Evolutionary conservation across 768 basidiomycete genomes (phyloP).

Genomic region (Plicaturopsis crispa): DNA sequence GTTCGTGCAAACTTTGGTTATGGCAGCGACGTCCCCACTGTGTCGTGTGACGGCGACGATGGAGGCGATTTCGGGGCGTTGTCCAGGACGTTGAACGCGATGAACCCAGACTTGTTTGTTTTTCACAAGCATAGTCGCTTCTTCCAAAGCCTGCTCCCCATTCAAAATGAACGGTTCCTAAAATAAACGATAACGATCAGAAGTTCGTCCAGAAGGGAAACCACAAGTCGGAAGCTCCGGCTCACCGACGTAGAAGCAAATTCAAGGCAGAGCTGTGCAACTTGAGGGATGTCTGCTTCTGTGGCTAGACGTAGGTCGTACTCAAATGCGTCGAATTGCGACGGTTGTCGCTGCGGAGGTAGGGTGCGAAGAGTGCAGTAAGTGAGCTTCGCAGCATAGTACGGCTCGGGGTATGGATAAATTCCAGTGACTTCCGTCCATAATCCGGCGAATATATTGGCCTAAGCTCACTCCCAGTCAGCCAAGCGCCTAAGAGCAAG

Average conservation of each 20-base stretch:
- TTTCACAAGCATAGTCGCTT: slow-evolving; percentile 29
- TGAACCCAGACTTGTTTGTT: slow-evolving; percentile 34
- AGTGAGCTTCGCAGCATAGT: slow-evolving; percentile 27
- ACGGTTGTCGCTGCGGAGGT: background rate
- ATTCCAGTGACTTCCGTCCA: slow-evolving; percentile 24
- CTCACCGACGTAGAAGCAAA: slow-evolving; percentile 38
- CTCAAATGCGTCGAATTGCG: slow-evolving; percentile 1
- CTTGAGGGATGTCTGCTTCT: slow-evolving; percentile 17
- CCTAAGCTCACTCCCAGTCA: too few relatives aligned
- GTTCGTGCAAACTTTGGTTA: slow-evolving; percentile 42
- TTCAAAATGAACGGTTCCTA: slow-evolving; percentile 33
- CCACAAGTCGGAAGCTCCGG: background rate
- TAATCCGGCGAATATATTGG: slow-evolving; percentile 16
- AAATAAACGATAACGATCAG: too few relatives aligned
- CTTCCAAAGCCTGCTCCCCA: slow-evolving; percentile 20
- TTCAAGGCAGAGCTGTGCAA: slow-evolving; percentile 27
- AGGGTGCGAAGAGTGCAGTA: slow-evolving; percentile 20
- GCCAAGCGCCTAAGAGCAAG: too few relatives aligned
- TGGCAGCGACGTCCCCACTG: slow-evolving; percentile 29
- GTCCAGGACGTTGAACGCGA: slow-evolving; percentile 17
- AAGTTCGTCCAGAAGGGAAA: too few relatives aligned
- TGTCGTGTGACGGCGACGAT: slow-evolving; percentile 38
- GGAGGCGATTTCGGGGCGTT: slow-evolving; percentile 26
- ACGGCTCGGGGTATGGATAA: slow-evolving; percentile 16
- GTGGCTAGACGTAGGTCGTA: slow-evolving; percentile 24